A percentile compares a stretch with the other conserved stretches of the same genome.
These are phyloP conservation scores for Abrus precatorius DNA, from an alignment of 306 rosid species.

Conservation along the genomic window DNA sequence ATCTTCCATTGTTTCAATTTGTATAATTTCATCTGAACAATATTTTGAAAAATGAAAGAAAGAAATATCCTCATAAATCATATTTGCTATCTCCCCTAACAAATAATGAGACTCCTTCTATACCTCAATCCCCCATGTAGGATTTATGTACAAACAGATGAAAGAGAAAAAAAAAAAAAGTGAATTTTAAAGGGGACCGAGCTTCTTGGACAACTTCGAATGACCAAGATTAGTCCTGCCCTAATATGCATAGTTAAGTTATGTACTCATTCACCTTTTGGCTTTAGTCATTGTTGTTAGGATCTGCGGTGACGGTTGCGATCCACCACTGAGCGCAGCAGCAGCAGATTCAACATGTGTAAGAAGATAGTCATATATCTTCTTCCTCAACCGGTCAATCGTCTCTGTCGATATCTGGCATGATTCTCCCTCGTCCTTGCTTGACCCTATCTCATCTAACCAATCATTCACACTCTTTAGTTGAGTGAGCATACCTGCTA, in stretches of 20 bases:
- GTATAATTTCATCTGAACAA: conserved; percentile 58
- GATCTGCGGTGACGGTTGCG: conserved; percentile 58
- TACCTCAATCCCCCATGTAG: conserved; percentile 65
- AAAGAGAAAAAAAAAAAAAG: conserved; percentile 33
- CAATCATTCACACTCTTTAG: conserved; percentile 94
- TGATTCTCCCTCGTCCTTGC: conserved; percentile 62
- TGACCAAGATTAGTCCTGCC: conserved; percentile 50
- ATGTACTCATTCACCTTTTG: conserved; percentile 63
- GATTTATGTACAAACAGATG: conserved; percentile 64
- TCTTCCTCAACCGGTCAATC: conserved; percentile 79
- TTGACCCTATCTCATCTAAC: conserved; percentile 75
- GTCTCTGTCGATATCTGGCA: conserved; percentile 64
- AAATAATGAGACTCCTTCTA: conserved; percentile 60
- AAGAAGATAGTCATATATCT: conserved; percentile 92
- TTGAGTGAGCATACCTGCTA: conserved; percentile 92
- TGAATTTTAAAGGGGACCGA: conserved; percentile 2
- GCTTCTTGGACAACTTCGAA: conserved; percentile 54
- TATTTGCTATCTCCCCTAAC: conserved; percentile 44
- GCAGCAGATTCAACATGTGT: conserved; percentile 97
- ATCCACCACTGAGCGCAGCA: conserved; percentile 82
- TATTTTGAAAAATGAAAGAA: conserved; percentile 43
- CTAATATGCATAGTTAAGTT: conserved; percentile 43
- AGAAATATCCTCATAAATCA: conserved; percentile 37
- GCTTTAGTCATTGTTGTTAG: conserved; percentile 62
- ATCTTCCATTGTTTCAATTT: conserved; percentile 47